A percentile compares a stretch with the other conserved stretches of the same genome.
Evolutionary conservation across 2,329 filamentous ascomycete genomes (phyloP).

Genomic region (Dactylella cylindrospora): DNA sequence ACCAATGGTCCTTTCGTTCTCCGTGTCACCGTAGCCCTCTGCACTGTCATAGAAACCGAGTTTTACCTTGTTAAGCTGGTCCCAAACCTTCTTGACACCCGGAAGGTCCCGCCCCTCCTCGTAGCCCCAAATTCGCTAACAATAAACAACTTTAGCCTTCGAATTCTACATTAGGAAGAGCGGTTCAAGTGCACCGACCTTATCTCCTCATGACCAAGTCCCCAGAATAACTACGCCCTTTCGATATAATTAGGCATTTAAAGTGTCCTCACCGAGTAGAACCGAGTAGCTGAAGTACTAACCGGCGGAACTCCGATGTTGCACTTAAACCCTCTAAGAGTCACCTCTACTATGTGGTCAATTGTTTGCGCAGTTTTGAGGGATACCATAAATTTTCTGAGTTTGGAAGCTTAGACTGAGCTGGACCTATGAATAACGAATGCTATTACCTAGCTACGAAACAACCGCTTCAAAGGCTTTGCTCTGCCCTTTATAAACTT

Average conservation of each 20-base stretch:
- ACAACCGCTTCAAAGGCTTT: too few species aligned
- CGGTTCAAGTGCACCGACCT: neutral
- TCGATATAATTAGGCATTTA: neutral
- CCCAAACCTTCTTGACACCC: conserved; percentile 51
- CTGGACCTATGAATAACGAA: too few species aligned
- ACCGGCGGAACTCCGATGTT: conserved; percentile 31
- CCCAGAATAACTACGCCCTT: conserved; percentile 31
- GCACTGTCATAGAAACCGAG: conserved; percentile 56
- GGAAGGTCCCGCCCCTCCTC: conserved; percentile 28
- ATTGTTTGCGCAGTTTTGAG: conserved; percentile 23
- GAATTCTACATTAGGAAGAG: neutral
- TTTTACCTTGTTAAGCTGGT: conserved; percentile 51
- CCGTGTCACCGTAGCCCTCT: conserved; percentile 54
- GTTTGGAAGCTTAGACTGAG: too few species aligned
- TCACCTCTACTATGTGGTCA: conserved; percentile 13
- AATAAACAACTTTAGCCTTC: neutral
- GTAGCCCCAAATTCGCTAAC: conserved; percentile 29
- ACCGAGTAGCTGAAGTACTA: too few species aligned
- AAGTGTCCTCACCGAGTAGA: too few species aligned
- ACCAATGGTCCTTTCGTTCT: conserved; percentile 54
- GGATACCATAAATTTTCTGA: too few species aligned
- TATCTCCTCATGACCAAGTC: conserved; percentile 39
- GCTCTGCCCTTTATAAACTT: too few species aligned
- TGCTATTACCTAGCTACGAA: too few species aligned
- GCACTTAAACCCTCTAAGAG: conserved; percentile 18